Evolutionary conservation across 1,284 basidiomycete species (phyloP), one percentile per base, ranked within the genome.

Genomic region (Pyrrhoderma lamaoense): DNA sequence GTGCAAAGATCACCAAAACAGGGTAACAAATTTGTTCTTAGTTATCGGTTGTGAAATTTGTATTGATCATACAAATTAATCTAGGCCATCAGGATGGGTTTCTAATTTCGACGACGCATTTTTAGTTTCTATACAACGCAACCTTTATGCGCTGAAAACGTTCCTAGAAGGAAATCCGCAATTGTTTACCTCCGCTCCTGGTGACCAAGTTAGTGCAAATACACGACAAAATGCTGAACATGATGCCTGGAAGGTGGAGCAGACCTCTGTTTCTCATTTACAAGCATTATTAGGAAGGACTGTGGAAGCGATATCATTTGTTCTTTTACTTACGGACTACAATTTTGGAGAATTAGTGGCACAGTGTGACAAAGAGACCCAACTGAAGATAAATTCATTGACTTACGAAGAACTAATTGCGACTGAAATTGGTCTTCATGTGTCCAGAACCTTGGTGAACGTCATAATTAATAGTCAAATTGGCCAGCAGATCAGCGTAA

Each of bases 391-490:
- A 43, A 68, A 72, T 16, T 70, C 72, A 5, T 70, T 93, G 62
- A 92, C 89, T 5, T 96, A 89, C 60, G 83, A 90, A 63, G 85
- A 87, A 35, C 75, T 99, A 18, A 80, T 97, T 53, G 91, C 87
- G 7, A 81, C 81, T 39, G 80, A 86, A 62, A 80, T 82, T 60
- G 94, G 94, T 25, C 78, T 92, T 57, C 82, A 83, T 22, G 80
- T 85, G 27, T 93, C 94, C 5, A 78, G 91, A 58, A 83, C 83
- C n/a, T 70, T 98, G 18, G 92, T 97, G 9, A 95, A 93, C 57
- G 86, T 94, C 34, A 80, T 99, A 57, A 99, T 99, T 60, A 93
- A 99, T 68, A 90, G 94, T 62, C 95, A 98, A 65, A 98, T 98
- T 60, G 90, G 90, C 13, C 89, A 95, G 62, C 93, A 97, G 65